These are phyloP conservation scores for Solanum tarijense DNA, from an alignment of 257 asterid species.

Conservation along the genomic window DNA sequence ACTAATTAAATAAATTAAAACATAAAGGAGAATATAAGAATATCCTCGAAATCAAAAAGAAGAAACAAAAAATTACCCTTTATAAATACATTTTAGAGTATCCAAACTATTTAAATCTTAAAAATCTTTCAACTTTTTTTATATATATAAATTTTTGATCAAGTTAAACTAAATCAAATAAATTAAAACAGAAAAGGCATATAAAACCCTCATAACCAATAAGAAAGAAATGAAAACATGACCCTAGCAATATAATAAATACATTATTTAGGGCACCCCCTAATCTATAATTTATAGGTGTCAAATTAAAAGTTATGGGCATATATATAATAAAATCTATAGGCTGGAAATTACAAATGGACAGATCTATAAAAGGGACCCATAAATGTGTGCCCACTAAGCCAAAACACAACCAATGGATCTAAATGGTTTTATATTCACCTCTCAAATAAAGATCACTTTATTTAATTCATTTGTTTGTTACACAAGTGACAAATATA, in stretches of 20 bases:
- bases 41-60: background rate
- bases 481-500: background rate
- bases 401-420: constrained; percentile 29
- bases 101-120: background rate
- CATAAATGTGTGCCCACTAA: constrained; percentile 3
- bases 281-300: background rate
- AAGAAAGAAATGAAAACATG: background rate
- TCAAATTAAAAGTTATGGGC: background rate
- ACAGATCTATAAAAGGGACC: constrained; percentile 34
- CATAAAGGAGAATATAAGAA: background rate
- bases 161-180: background rate
- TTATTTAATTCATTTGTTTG: background rate
- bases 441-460: constrained; percentile 4
- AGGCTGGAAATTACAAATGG: constrained; percentile 13
- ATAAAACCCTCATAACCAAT: background rate
- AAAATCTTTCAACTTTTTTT: background rate
- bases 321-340: background rate
- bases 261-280: background rate
- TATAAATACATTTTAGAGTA: background rate
- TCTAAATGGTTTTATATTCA: constrained; percentile 15
- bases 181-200: background rate
- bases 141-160: background rate
- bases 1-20: background rate
- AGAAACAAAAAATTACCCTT: background rate
- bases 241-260: background rate